phyloP scores from a whole-genome alignment of 148 eudicot genomes.

The Camellia lanceoleosa region DNA sequence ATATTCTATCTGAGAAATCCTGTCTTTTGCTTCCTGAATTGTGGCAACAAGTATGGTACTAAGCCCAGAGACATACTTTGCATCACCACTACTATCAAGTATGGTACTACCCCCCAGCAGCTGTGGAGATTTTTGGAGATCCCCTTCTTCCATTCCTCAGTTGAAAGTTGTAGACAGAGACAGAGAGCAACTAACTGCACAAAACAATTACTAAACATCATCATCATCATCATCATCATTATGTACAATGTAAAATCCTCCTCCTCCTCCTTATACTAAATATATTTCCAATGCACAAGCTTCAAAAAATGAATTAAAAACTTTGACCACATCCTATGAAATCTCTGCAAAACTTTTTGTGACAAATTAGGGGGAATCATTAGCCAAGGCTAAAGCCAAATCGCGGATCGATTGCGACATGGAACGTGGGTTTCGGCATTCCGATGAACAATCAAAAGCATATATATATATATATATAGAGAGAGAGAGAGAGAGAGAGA shows the following conservation, averaged over 20 bases:
- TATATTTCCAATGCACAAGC: not conserved
- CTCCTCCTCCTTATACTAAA: not conserved
- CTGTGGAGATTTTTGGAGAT: constrained; percentile 35
- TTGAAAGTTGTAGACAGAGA: no score
- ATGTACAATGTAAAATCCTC: not conserved
- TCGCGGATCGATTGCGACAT: no score
- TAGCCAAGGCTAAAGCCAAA: not conserved
- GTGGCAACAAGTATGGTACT: constrained; percentile 83
- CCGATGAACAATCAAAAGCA: no score
- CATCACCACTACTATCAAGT: constrained; percentile 35
- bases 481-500: no score
- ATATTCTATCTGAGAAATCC: constrained; percentile 83
- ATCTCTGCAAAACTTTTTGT: not conserved
- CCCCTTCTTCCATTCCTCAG: constrained; percentile 39
- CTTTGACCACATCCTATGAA: not conserved
- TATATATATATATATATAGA: no score
- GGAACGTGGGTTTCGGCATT: no score
- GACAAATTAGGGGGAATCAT: not conserved
- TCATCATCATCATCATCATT: not conserved
- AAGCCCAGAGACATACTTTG: constrained; percentile 59
- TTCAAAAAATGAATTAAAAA: not conserved
- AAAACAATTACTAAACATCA: not conserved
- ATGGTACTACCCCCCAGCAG: constrained; percentile 17
- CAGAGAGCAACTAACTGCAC: constrained; percentile 9
- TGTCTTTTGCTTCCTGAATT: constrained; percentile 82